phyloP scores from a whole-genome alignment of 805 yeast genomes.

The Sporopachydermia quercuum region DNA sequence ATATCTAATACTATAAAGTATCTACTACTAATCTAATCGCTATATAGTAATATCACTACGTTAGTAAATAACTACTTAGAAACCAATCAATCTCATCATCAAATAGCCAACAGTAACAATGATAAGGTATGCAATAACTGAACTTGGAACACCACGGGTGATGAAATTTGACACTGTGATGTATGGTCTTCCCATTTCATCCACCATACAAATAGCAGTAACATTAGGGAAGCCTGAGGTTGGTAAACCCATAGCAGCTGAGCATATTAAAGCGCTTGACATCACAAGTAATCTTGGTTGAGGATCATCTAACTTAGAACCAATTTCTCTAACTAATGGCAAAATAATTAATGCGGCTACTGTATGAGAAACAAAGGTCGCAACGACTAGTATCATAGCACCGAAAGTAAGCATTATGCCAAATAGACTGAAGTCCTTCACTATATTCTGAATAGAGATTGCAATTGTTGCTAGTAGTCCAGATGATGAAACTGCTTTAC shows the following conservation, averaged over 20 bases:
- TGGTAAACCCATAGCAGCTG: conserved; percentile 95
- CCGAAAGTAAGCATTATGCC: conserved; percentile 72
- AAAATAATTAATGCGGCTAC: conserved; percentile 91
- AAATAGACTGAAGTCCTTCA: conserved; percentile 56
- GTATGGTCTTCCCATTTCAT: conserved; percentile 84
- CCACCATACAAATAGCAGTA: conserved; percentile 89
- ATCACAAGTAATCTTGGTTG: conserved; percentile 74
- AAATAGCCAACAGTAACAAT: conserved; percentile 71
- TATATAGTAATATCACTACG: background rate
- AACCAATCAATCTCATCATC: conserved; percentile 44
- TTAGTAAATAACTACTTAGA: conserved; percentile 16
- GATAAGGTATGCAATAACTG: conserved; percentile 56
- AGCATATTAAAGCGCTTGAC: conserved; percentile 54
- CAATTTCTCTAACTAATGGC: conserved; percentile 83
- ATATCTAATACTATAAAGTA: too few species aligned
- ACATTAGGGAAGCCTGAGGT: conserved; percentile 97
- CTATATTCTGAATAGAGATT: conserved; percentile 40
- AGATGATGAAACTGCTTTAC: conserved; percentile 87
- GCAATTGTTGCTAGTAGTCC: conserved; percentile 79
- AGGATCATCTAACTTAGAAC: conserved; percentile 57
- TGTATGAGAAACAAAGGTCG: conserved; percentile 92
- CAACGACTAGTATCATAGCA: conserved; percentile 62
- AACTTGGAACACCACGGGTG: conserved; percentile 80
- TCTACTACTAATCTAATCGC: background rate
- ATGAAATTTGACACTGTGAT: conserved; percentile 77